Percentiles rank a stretch among this genome's conserved stretches.
phyloP scores from a whole-genome alignment of 108 stramenopile species.

The Nannochloropsis gaditana region DNA sequence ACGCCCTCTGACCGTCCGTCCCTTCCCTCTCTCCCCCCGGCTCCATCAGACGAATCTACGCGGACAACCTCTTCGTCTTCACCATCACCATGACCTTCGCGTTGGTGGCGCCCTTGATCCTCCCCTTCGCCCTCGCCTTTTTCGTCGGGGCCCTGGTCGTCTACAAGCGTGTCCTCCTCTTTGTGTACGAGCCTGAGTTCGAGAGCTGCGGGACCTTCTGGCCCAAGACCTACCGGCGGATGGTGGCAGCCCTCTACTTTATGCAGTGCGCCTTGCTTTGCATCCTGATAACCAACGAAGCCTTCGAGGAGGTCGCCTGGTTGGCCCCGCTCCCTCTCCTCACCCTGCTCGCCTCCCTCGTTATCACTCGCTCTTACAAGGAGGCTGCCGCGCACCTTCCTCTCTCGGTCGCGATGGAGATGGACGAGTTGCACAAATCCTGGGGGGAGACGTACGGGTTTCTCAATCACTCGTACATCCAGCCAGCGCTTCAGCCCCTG shows the following conservation, averaged over 20 bases:
- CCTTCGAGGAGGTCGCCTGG: neutral
- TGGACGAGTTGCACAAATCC: neutral
- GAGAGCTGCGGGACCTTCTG: constrained; percentile 36
- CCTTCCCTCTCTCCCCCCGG: neutral
- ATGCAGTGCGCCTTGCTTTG: neutral
- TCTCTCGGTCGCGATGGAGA: neutral
- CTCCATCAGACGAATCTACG: neutral
- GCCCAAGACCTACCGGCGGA: constrained; percentile 16
- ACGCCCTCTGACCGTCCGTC: neutral
- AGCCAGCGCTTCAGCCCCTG: neutral
- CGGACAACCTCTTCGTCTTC: constrained; percentile 9
- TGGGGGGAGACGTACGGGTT: neutral
- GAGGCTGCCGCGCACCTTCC: neutral
- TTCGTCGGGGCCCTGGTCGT: constrained; percentile 37
- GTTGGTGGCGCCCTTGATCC: constrained; percentile 18
- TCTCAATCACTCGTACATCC: neutral
- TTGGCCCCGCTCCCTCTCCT: neutral
- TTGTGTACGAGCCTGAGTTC: constrained; percentile 36
- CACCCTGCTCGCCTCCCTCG: neutral
- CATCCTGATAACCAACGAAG: constrained; percentile 7
- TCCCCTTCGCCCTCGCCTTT: constrained; percentile 25
- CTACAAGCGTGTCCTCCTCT: constrained; percentile 44
- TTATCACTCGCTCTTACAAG: neutral
- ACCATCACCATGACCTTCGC: neutral
- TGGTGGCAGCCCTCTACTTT: neutral